Evolutionary conservation across 2,329 filamentous ascomycete genomes (phyloP), one percentile per base, ranked within the genome.

Genomic region (Paecilomyces variotii): DNA sequence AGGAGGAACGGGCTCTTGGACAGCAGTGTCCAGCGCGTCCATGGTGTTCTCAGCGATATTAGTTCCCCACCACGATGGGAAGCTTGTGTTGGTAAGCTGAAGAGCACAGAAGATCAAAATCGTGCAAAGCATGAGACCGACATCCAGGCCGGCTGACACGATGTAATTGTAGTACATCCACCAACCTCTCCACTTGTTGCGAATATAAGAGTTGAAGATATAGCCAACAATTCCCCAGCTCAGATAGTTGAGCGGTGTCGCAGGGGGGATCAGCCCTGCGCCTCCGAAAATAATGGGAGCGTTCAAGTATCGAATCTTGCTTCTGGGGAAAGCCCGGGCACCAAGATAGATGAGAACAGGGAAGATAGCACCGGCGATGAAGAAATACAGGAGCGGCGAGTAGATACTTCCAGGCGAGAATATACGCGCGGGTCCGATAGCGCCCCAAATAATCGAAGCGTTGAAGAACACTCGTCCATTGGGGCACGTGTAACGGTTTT

Each of bases 141-240:
- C 83, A 70, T 90, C 88, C 39, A 91, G 76, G 1, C 85, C 88
- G 0, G 87, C 87, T 24, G 87, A 89, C 0, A 86, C 84, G 67
- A 90, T 80, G 70, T 90, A 91, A 76, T 91, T 90, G 76, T 89
- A 91, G 71, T 87, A 84, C 71, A 87, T 77, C 88, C 88, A 91
- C 88, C 87, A 90, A 34, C 85, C 87, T 3, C 80, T 82, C 73
- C 82, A 87, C 61, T 82, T 80, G 59, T 85, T 80, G 68, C 83
- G 83, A 68, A 90, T 82, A 64, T 79, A 84, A 65, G 82, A 87
- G 73, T 90, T 89, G 76, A 90, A 90, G 35, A 86, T 63, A 54
- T 82, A 80, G 7, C 88, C 88, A 5, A 88, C 83, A 27, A 84
- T 69, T 3, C 84, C 87, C 88, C 88, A 90, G 67, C 83, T 83